Conservation (phyloP, 768 basidiomycete species). For the Rhodocollybia butyracea region DNA sequence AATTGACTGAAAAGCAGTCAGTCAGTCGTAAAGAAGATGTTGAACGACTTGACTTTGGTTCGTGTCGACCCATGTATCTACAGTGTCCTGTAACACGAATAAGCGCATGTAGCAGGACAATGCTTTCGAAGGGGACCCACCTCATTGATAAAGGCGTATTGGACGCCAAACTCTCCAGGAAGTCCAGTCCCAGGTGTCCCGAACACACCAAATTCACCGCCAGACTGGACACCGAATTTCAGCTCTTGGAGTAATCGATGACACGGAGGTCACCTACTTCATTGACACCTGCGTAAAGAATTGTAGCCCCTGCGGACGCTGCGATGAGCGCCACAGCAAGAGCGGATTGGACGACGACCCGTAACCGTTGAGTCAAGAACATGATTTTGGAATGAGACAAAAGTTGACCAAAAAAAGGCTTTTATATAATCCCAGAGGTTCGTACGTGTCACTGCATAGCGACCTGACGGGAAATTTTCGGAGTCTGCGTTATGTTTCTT, state of each 20-base stretch:
- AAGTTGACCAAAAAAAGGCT: not conserved
- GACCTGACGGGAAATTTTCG: not conserved
- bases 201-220: conserved; percentile 45
- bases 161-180: conserved; percentile 40
- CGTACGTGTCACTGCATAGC: too few species aligned
- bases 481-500: not conserved
- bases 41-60: too few species aligned
- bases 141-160: conserved; percentile 48
- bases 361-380: not conserved
- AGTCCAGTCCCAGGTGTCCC: conserved; percentile 34
- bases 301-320: conserved; percentile 23
- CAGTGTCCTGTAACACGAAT: too few species aligned
- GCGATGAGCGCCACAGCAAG: not conserved
- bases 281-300: conserved; percentile 44
- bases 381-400: not conserved
- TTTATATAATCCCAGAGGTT: too few species aligned
- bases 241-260: too few species aligned
- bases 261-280: conserved; percentile 26
- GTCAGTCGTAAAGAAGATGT: too few species aligned
- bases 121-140: too few species aligned
- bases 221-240: too few species aligned
- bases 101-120: too few species aligned
- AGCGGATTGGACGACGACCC: not conserved
- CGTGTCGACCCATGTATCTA: conserved; percentile 44
- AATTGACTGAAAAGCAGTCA: too few species aligned